Conservation (phyloP, 164 flowering plant genomes). For the Aristolochia californica region DNA sequence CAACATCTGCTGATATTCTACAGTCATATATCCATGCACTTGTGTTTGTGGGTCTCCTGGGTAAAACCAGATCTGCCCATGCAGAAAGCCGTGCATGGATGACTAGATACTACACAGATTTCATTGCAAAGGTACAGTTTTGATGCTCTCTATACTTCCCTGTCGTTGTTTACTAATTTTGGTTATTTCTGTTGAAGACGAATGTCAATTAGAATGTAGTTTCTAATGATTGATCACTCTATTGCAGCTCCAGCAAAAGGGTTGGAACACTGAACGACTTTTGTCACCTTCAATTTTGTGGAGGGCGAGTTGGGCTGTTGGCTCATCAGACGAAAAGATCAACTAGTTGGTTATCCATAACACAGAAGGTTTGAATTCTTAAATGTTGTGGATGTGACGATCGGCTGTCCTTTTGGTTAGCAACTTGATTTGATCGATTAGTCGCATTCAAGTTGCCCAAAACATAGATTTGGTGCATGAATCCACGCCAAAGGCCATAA, state of each 20-base stretch:
- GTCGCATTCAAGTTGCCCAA: no score
- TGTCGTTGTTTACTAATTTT: background rate
- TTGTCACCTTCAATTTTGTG: constrained; percentile 62
- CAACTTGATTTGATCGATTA: no score
- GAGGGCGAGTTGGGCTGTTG: constrained; percentile 54
- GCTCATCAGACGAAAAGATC: constrained; percentile 32
- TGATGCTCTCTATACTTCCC: background rate
- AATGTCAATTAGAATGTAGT: background rate
- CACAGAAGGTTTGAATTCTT: no score
- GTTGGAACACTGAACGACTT: constrained; percentile 89
- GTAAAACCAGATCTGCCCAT: constrained; percentile 21
- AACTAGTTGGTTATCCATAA: constrained; percentile 19
- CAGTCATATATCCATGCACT: constrained; percentile 78
- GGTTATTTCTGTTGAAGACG: background rate
- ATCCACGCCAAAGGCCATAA: no score
- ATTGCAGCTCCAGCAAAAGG: constrained; percentile 56
- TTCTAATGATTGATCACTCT: background rate
- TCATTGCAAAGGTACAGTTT: constrained; percentile 50
- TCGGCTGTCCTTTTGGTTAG: no score
- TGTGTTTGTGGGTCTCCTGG: constrained; percentile 40
- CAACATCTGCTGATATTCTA: constrained; percentile 61
- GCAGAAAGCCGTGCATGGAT: constrained; percentile 72
- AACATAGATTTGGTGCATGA: no score
- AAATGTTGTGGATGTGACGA: no score
- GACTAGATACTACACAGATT: constrained; percentile 55